phyloP scores from a whole-genome alignment of 1,139 yeast genomes.

The Lodderomyces theae region DNA sequence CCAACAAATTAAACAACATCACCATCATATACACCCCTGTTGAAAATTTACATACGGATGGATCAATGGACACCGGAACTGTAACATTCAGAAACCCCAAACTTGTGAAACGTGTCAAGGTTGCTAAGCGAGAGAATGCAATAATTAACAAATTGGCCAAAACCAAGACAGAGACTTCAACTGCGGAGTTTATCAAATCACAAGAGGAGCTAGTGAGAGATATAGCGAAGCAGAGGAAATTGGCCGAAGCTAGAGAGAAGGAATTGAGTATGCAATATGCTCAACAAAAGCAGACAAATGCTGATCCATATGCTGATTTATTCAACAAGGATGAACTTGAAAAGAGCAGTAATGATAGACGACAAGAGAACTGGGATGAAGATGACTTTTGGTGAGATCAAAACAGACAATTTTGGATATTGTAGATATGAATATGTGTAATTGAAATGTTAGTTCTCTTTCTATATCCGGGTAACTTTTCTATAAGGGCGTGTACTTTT shows the following conservation, averaged over 20 bases:
- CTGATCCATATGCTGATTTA: constrained; percentile 57
- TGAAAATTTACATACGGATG: constrained; percentile 66
- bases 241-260: constrained; percentile 26
- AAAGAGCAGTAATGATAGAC: constrained; percentile 49
- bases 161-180: constrained; percentile 49
- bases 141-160: constrained; percentile 64
- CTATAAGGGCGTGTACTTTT: constrained; percentile 1
- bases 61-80: constrained; percentile 81
- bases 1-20: constrained; percentile 67
- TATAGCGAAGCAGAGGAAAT: constrained; percentile 33
- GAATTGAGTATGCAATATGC: constrained; percentile 16
- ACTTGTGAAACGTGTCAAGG: constrained; percentile 51
- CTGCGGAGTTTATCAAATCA: constrained; percentile 51
- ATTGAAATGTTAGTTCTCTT: background rate
- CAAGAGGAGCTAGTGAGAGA: constrained; percentile 39
- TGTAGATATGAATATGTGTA: too few species aligned
- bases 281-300: constrained; percentile 31
- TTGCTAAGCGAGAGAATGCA: constrained; percentile 60
- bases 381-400: constrained; percentile 65
- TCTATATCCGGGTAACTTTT: background rate
- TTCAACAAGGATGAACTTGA: constrained; percentile 49
- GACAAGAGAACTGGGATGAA: constrained; percentile 59
- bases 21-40: constrained; percentile 78
- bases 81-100: constrained; percentile 65
- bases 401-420: background rate